Percentiles rank a stretch among this genome's conserved stretches.
Evolutionary conservation across 768 basidiomycete genomes (phyloP).

Genomic region (Podaxis mareebaensis): DNA sequence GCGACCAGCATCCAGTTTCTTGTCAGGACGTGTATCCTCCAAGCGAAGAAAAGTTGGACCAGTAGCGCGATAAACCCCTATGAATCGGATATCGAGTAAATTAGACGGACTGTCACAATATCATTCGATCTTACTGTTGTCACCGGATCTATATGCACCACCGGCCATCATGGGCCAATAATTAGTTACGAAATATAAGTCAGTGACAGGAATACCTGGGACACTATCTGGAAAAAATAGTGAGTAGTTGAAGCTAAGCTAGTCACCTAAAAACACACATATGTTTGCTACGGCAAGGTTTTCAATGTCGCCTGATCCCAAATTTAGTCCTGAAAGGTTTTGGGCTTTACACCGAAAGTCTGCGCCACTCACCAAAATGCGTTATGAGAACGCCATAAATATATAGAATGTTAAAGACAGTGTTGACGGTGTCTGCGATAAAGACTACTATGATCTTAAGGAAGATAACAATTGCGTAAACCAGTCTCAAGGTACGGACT

Average conservation of each 20-base stretch:
- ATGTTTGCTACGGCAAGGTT: not conserved
- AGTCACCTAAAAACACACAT: not conserved
- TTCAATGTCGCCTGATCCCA: not conserved
- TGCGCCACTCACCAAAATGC: not conserved
- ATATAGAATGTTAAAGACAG: not conserved
- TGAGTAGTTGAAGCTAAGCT: not conserved
- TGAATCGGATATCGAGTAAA: not conserved
- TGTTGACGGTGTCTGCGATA: not conserved
- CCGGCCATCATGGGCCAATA: not conserved
- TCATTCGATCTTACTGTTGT: not conserved
- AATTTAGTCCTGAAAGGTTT: not conserved
- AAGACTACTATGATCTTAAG: not conserved
- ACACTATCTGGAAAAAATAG: not conserved
- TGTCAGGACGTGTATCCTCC: constrained; percentile 31
- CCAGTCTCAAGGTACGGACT: not conserved
- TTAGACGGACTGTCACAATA: not conserved
- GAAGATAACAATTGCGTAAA: not conserved
- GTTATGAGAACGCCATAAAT: not conserved
- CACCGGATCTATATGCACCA: not conserved
- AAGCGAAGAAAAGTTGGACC: constrained; percentile 50
- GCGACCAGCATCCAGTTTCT: constrained; percentile 20
- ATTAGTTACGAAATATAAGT: not conserved
- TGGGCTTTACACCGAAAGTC: not conserved
- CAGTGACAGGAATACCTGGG: not conserved
- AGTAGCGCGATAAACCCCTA: constrained; percentile 45